Evolutionary conservation across 148 eudicot species (phyloP).

Genomic region (Amaranthus cruentus): DNA sequence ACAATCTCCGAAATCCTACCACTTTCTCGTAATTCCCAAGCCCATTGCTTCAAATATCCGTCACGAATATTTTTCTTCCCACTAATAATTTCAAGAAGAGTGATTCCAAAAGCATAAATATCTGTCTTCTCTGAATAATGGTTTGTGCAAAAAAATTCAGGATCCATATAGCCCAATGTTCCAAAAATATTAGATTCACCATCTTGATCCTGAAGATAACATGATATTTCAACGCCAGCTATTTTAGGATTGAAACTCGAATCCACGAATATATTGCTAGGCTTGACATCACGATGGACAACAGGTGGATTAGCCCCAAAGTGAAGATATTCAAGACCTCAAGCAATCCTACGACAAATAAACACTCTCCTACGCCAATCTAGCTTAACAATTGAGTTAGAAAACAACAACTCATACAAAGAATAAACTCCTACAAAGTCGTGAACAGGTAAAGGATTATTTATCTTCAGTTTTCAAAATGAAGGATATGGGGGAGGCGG

Average conservation of each 20-base stretch:
- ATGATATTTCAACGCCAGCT: slow-evolving; percentile 52
- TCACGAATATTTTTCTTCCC: slow-evolving; percentile 20
- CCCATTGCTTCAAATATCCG: slow-evolving; percentile 44
- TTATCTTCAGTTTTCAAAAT: too few species aligned
- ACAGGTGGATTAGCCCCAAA: slow-evolving; percentile 42
- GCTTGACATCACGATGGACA: slow-evolving; percentile 65
- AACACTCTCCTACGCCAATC: slow-evolving; percentile 50
- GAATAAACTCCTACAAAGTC: slow-evolving; percentile 53
- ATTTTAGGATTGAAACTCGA: slow-evolving; percentile 48
- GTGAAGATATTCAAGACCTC: slow-evolving; percentile 60
- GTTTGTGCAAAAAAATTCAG: neutral
- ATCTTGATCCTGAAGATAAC: slow-evolving; percentile 11
- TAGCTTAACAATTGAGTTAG: slow-evolving; percentile 26
- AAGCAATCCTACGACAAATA: slow-evolving; percentile 50
- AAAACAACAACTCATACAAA: slow-evolving; percentile 31
- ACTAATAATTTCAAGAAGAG: slow-evolving; percentile 51
- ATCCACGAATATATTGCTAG: slow-evolving; percentile 58
- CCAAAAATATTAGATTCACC: neutral
- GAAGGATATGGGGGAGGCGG: too few species aligned
- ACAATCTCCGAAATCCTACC: slow-evolving; percentile 46
- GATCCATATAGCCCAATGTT: neutral
- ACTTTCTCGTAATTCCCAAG: slow-evolving; percentile 47
- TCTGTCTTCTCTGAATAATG: slow-evolving; percentile 18
- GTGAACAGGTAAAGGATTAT: slow-evolving; percentile 47
- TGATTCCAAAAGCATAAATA: slow-evolving; percentile 58